These are phyloP conservation scores for Euphorbia peplus DNA, from an alignment of 345 rosid species.

Conservation along the genomic window DNA sequence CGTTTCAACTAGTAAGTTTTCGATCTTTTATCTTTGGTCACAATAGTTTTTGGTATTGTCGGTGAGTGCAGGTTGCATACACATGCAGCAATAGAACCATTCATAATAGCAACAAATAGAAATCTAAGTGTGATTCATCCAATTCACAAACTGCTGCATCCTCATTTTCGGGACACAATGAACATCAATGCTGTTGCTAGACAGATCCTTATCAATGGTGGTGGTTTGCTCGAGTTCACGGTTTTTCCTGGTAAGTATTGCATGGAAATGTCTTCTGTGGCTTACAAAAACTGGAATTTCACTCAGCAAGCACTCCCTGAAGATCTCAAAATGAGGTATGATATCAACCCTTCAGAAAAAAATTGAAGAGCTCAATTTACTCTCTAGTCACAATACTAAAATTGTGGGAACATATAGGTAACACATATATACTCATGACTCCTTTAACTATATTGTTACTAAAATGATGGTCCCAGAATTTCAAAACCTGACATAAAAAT, in stretches of 20 bases:
- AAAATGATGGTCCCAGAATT: too few relatives aligned
- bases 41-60: too few relatives aligned
- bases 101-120: constrained; percentile 46
- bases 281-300: constrained; percentile 44
- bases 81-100: constrained; percentile 47
- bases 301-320: constrained; percentile 41
- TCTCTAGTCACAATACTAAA: too few relatives aligned
- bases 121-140: constrained; percentile 48
- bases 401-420: too few relatives aligned
- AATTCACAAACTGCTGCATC: constrained; percentile 39
- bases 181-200: constrained; percentile 38
- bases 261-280: constrained; percentile 37
- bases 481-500: too few relatives aligned
- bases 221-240: constrained; percentile 36
- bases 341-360: too few relatives aligned
- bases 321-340: constrained; percentile 44
- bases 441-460: too few relatives aligned
- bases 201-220: constrained; percentile 41
- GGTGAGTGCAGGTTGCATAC: constrained; percentile 37
- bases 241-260: constrained; percentile 39
- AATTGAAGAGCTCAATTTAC: too few relatives aligned
- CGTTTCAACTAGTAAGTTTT: too few relatives aligned
- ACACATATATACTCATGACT: too few relatives aligned
- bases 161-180: constrained; percentile 48
- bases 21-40: too few relatives aligned